Percentiles rank a stretch among this genome's conserved stretches.
Conservation (phyloP, 1,284 basidiomycete genomes). For the Entoloma clypeatum region DNA sequence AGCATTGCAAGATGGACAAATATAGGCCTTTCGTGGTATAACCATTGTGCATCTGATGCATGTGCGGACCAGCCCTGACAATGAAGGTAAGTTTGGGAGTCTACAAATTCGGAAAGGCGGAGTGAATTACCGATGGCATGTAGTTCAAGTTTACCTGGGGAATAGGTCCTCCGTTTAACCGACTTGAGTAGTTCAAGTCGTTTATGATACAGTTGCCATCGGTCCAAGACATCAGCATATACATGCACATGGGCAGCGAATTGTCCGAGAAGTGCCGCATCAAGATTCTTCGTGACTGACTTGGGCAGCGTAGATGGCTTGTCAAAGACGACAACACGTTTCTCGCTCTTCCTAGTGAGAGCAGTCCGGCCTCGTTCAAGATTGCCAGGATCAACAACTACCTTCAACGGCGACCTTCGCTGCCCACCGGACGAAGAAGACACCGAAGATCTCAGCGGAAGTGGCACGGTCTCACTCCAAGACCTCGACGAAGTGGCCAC, state of each 20-base stretch:
- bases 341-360: constrained; percentile 18
- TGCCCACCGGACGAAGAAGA: constrained; percentile 41
- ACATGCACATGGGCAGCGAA: constrained; percentile 58
- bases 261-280: constrained; percentile 39
- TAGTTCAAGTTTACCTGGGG: constrained; percentile 28
- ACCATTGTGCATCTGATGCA: constrained; percentile 36
- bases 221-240: constrained; percentile 73
- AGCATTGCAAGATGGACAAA: constrained; percentile 49
- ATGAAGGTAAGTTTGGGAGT: constrained; percentile 3
- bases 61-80: constrained; percentile 32
- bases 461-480: constrained; percentile 46
- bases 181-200: constrained; percentile 69
- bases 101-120: not conserved
- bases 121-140: constrained; percentile 36
- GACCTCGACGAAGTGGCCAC: constrained; percentile 44
- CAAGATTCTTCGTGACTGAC: constrained; percentile 29
- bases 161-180: constrained; percentile 33
- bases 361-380: no score
- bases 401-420: constrained; percentile 23
- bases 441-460: constrained; percentile 29
- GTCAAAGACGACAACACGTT: constrained; percentile 28
- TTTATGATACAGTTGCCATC: constrained; percentile 65
- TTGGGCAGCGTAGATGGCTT: constrained; percentile 21
- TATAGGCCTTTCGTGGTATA: constrained; percentile 30
- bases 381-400: constrained; percentile 22